Base-by-base conservation (phyloP, 83 land plant genomes). In the Picea abies region DNA sequence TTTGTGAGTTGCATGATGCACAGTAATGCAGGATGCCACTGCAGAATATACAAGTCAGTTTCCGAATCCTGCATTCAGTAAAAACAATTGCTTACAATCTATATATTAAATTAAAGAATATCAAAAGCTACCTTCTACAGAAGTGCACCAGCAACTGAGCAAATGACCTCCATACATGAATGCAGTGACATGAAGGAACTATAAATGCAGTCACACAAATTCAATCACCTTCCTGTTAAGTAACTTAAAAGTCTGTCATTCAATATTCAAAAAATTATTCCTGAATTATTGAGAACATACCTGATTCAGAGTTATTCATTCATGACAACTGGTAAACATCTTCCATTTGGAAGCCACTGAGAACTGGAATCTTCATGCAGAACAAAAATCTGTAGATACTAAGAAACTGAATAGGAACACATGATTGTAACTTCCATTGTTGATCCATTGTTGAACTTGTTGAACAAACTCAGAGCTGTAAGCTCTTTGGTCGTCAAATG, bases 271-370 rank as follows among this genome's bases (percentile, higher is more conserved):
- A 56, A 15, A 25, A 76, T 16, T 14, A 76, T 49, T 75, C 60
- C 60, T 56, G 79, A 76, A 76, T 23, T 14, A 52, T 56, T 23
- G 61, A 76, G 79, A 32, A 56, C 62, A 8, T 23, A 56, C 79
- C 79, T 76, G 79, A 56, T 56, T 56, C 37, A 76, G 32, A 12
- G 61, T 76, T 76, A 76, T 14, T 22, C 62, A 22, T 56, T 16
- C 60, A 56, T 56, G 62, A 76, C 61, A 15, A 76, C 58, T 11
- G 0, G 35, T 52, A 76, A 56, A 49, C 29, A 17, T 5, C 23
- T 52, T 12, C 79, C 29, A 25, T 76, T 60, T 23, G 9, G 20
- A 76, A 76, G 58, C 26, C 5, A 29, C 62, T 56, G 62, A 25
- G 47, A 25, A 76, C 60, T 49, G 78, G 29, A 76, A 76, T 14